phyloP scores from a whole-genome alignment of 208 protist species.

The Willaertia magna region DNA sequence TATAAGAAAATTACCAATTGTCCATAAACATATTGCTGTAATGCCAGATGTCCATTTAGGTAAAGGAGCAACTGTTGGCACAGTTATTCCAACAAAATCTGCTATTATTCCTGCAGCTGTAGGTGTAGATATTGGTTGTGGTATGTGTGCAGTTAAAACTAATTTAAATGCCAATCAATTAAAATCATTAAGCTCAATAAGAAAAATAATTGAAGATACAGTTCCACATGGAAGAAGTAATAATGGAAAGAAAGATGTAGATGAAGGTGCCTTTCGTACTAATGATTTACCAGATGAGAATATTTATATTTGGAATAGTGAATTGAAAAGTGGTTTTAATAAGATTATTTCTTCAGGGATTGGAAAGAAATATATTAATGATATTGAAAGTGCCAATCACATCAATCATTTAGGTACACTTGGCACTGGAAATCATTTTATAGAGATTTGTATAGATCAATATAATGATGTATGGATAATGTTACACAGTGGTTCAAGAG shows the following conservation, averaged over 20 bases:
- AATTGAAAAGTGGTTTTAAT: slow-evolving; percentile 47
- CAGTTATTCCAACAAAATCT: slow-evolving; percentile 56
- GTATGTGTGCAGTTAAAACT: slow-evolving; percentile 53
- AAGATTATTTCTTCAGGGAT: neutral
- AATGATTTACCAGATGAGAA: slow-evolving; percentile 36
- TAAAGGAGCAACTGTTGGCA: slow-evolving; percentile 58
- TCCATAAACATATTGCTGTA: slow-evolving; percentile 41
- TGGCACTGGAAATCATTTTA: slow-evolving; percentile 69
- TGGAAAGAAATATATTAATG: slow-evolving; percentile 20
- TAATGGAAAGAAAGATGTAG: neutral
- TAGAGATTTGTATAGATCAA: slow-evolving; percentile 53
- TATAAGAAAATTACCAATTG: neutral
- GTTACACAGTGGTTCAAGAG: slow-evolving; percentile 66
- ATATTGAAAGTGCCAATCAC: slow-evolving; percentile 50
- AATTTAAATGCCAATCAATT: neutral
- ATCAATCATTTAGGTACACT: slow-evolving; percentile 65
- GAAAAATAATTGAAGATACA: neutral
- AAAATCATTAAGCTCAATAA: neutral
- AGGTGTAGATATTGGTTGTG: slow-evolving; percentile 71
- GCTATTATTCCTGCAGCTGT: slow-evolving; percentile 66
- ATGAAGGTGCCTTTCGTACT: too few species aligned
- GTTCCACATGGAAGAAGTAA: slow-evolving; percentile 15
- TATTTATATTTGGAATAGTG: slow-evolving; percentile 39
- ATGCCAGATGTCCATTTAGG: slow-evolving; percentile 72
- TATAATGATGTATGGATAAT: slow-evolving; percentile 58